Base-by-base conservation (phyloP, 2,329 filamentous ascomycete genomes). In the Lachnellula cervina region DNA sequence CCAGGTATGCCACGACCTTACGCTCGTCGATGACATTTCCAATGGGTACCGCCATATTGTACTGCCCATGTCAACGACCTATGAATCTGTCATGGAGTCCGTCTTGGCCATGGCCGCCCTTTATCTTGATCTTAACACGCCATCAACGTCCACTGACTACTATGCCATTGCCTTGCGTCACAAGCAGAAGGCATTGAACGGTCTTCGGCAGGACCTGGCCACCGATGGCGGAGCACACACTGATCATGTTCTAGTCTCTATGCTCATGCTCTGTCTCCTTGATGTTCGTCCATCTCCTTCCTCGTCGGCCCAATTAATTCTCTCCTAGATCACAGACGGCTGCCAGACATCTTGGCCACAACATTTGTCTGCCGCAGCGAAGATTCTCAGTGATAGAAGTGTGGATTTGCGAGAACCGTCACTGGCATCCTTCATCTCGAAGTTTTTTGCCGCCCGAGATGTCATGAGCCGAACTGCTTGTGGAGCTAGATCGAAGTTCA, bases 401-500 rank as follows among this genome's bases (percentile, higher is more conserved):
- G 25, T 28, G 25, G 7, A 6, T 28, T 28, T 28, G 25, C 25
- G 5, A 28, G 25, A 28, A 5, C 50, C 54, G 6, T 59, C 57
- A 6, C 35, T 59, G 8, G 43, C 49, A 17, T 51, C 57, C 13
- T 59, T 59, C 48, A 54, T 57, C 28, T 57, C 57, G 5, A 59
- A 52, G 25, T 57, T 59, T 48, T 59, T 59, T 45, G 54, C 57
- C 19, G 55, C 52, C 49, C 51, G 57, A 48, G 57, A 59, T 54
- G 54, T 59, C 7, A 59, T 59, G 57, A 49, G 57, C 28, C 51
- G 57, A 38, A 59, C 47, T 42, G 57, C 57, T 51, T 59, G 57
- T 51, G 57, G 57, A 32, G 40, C 37, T 9, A 56, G 54, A n/a
- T 52, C 57, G 9, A 59, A 59, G 25, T 59, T 59, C 28, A 51